phyloP scores from a whole-genome alignment of 2,329 filamentous ascomycete species.

The Fusarium anguioides region DNA sequence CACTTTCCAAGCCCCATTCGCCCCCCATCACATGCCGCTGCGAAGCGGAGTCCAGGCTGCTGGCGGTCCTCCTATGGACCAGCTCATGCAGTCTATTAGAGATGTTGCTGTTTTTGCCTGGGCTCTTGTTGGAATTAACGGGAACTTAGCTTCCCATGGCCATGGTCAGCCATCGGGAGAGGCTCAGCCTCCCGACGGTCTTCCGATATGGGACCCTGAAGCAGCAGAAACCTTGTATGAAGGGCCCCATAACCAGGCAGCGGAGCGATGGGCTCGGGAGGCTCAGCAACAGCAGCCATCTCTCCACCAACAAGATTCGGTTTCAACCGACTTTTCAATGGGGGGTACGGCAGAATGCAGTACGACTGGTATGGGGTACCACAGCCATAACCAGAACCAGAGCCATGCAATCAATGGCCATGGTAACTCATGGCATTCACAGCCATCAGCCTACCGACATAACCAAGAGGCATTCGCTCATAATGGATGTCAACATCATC shows the following conservation, averaged over 20 bases:
- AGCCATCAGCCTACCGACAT: constrained; percentile 20
- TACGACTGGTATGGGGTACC: constrained; percentile 6
- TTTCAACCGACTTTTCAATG: constrained; percentile 5
- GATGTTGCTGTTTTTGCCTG: constrained; percentile 91
- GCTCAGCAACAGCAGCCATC: constrained; percentile 11
- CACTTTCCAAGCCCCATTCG: constrained; percentile 48
- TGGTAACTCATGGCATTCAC: constrained; percentile 19
- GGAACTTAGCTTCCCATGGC: constrained; percentile 73
- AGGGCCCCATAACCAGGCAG: constrained; percentile 44
- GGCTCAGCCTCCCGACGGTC: constrained; percentile 61
- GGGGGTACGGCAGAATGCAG: neutral
- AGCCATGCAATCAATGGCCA: constrained; percentile 5
- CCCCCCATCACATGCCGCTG: constrained; percentile 58
- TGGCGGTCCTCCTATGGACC: constrained; percentile 66
- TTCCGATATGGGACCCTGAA: constrained; percentile 45
- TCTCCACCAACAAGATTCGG: neutral
- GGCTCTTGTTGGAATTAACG: constrained; percentile 85
- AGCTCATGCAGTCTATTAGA: constrained; percentile 82
- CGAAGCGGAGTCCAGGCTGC: constrained; percentile 57
- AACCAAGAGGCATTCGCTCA: constrained; percentile 31
- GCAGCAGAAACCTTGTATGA: constrained; percentile 29
- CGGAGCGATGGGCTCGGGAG: constrained; percentile 34
- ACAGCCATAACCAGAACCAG: neutral
- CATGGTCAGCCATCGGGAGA: constrained; percentile 72
- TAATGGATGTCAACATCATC: constrained; percentile 11